Percentiles rank a stretch among this genome's conserved stretches.
phyloP scores from a whole-genome alignment of 2,329 filamentous ascomycete species.

The Sporothrix pseudoabietina region DNA sequence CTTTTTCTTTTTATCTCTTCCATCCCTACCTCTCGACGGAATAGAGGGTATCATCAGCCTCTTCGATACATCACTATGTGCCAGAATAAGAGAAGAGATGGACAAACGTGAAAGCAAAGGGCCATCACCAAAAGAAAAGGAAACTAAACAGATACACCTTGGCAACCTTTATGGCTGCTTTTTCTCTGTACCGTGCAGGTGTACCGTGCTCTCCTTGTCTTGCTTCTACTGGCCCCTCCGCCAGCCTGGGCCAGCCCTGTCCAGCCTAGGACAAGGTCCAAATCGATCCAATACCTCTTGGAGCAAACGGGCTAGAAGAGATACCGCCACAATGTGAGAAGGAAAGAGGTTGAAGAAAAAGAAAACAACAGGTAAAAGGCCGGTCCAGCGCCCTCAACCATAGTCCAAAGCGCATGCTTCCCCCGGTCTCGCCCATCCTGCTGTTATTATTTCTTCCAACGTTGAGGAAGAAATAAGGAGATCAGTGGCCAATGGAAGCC shows the following conservation, averaged over 20 bases:
- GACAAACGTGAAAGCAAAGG: not conserved
- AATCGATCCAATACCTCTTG: slow-evolving; percentile 13
- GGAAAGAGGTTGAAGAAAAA: not conserved
- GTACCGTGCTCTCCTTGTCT: not conserved
- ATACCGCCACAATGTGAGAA: not conserved
- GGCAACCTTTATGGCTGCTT: not conserved
- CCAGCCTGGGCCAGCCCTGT: not conserved
- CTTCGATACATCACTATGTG: not conserved
- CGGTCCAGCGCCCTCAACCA: not conserved
- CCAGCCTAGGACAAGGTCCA: not conserved
- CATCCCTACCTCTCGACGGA: not conserved
- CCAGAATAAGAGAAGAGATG: not conserved
- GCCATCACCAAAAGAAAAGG: not conserved
- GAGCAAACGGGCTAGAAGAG: not conserved
- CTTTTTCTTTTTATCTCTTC: not conserved
- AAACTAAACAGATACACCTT: not conserved
- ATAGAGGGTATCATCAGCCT: not conserved
- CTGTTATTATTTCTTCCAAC: not conserved
- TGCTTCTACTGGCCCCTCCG: not conserved
- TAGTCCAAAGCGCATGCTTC: not conserved
- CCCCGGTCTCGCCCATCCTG: not conserved
- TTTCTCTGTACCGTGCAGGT: not conserved
- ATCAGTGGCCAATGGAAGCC: not conserved
- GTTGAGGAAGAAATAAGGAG: not conserved
- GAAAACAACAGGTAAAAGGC: not conserved